Evolutionary conservation across 2,329 filamentous ascomycete genomes (phyloP).

Genomic region (Mycosphaerelloides madeirae): DNA sequence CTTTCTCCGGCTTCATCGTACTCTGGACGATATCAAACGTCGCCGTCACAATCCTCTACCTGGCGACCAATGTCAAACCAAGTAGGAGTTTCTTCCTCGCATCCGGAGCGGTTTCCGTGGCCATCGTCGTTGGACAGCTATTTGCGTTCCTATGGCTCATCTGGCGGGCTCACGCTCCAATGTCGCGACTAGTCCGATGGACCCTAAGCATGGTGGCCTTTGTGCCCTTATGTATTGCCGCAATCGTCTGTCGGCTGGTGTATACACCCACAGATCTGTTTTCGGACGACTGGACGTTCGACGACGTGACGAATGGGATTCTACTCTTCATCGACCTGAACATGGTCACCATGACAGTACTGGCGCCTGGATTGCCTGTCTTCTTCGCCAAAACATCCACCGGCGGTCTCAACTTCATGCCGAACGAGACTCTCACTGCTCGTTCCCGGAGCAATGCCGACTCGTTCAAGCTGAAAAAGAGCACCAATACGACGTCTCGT

Average conservation of each 20-base stretch:
- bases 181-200: conserved; percentile 4
- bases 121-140: conserved; percentile 1
- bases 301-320: conserved; percentile 3
- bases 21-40: conserved; percentile 5
- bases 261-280: conserved; percentile 3
- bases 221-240: conserved; percentile 6
- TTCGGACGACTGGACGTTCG: conserved; percentile 4
- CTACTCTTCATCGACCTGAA: conserved; percentile 3
- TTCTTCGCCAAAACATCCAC: conserved; percentile 16
- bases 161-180: conserved; percentile 4
- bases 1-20: conserved; percentile 1
- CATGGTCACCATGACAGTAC: conserved; percentile 3
- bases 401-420: conserved; percentile 7
- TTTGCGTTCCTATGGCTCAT: conserved; percentile 9
- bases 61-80: background rate
- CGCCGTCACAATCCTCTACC: background rate
- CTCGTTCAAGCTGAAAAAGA: background rate
- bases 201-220: conserved; percentile 8
- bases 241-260: conserved; percentile 2
- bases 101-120: conserved; percentile 1
- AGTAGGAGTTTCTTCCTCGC: background rate
- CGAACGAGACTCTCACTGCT: conserved; percentile 1
- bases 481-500: background rate
- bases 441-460: conserved; percentile 1
- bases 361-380: conserved; percentile 2